phyloP scores from a whole-genome alignment of 2,329 filamentous ascomycete species.

The Phialophora macrospora region DNA sequence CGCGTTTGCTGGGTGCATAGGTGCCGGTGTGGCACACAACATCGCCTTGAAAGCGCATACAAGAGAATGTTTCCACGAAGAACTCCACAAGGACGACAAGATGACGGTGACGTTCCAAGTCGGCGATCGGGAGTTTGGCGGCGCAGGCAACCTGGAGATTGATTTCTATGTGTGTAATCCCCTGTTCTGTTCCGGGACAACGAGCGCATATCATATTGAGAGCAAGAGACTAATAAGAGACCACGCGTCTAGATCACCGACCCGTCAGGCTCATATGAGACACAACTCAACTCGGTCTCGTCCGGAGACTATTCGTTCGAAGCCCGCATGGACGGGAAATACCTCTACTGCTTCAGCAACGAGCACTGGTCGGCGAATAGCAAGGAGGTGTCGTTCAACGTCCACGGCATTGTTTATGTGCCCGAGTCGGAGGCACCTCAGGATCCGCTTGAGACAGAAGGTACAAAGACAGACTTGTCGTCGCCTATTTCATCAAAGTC shows the following conservation, averaged over 20 bases:
- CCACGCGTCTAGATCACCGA: conserved; percentile 70
- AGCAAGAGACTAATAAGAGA: neutral
- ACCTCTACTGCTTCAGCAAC: conserved; percentile 98
- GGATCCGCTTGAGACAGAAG: conserved; percentile 89
- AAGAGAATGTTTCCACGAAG: conserved; percentile 96
- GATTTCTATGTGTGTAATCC: conserved; percentile 87
- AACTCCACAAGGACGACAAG: conserved; percentile 87
- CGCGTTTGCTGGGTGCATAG: conserved; percentile 61
- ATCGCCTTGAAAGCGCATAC: conserved; percentile 93
- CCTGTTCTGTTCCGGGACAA: neutral
- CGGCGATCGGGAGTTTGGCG: conserved; percentile 93
- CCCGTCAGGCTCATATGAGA: conserved; percentile 74
- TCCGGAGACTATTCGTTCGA: conserved; percentile 94
- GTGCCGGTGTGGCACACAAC: conserved; percentile 79
- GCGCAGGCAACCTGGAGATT: conserved; percentile 90
- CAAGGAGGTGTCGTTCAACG: conserved; percentile 99
- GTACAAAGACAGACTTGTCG: conserved; percentile 51
- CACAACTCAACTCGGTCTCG: conserved; percentile 79
- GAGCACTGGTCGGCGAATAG: conserved; percentile 95
- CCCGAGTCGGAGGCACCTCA: conserved; percentile 80
- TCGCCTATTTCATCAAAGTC: neutral
- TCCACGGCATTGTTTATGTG: conserved; percentile 97
- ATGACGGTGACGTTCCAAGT: conserved; percentile 99
- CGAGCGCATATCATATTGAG: conserved; percentile 4
- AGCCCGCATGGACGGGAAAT: conserved; percentile 83